Evolutionary conservation across 371 early-diverging fungal genomes (phyloP), one percentile per base, ranked within the genome.

Genomic region (Batrachochytrium dendrobatidis): DNA sequence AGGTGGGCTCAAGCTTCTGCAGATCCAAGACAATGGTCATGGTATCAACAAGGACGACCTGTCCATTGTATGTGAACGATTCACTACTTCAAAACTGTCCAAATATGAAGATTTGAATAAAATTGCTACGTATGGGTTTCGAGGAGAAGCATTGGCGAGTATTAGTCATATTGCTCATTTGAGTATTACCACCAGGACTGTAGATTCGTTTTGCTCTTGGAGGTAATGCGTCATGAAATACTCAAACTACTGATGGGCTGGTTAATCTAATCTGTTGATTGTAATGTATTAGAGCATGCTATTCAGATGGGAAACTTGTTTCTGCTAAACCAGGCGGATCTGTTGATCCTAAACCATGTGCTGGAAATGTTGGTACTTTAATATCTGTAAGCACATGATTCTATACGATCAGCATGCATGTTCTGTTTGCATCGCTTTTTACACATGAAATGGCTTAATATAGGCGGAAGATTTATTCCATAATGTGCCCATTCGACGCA

Each of bases 61-160:
- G 12, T 54, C 58, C 15, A 39, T 68, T 32, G 62, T 95, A 0
- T 97, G 98, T 71, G 90, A 91, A 67, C 82, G 94, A 22, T 95
- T 94, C 74, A 92, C 96, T 0, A 99, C 99, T 3, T 94, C 94
- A 65, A 99, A 99, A 73, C 72, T 98, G 3, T 72, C 69, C 1
- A 69, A 72, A 3, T 91, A 86, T 71, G 91, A 92, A n/a, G 98
- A 99, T 65, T 77, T 99, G 39, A 72, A 77, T 24, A 63, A 65
- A 17, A 89, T 98, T 50, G 77, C 78, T n/a, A 96, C 98, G 0
- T 94, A 86, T 78, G 99, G 99, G 0, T 99, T 99, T 70, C 83
- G 99, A 48, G 99, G 99, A 17, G 99, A 99, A 68, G 99, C 99
- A 1, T 73, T 99, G 44, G 93, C 99, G 2, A 95, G 96, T 71